Evolutionary conservation across 2,329 filamentous ascomycete genomes (phyloP), one percentile per base, ranked within the genome.

Genomic region (Aureobasidium sp.): DNA sequence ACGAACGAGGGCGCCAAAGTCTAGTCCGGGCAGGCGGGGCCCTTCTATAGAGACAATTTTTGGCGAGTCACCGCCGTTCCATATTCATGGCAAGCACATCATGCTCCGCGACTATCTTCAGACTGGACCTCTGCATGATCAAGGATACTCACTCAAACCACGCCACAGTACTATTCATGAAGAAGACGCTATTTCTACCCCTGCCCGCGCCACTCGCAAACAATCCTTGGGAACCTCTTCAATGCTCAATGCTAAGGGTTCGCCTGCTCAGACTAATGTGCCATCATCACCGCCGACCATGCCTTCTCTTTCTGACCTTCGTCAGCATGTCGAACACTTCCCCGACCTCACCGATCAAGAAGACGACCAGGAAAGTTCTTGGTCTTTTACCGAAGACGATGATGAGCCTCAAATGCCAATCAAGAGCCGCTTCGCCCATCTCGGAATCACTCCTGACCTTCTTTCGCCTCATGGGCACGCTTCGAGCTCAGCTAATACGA

Each of bases 1-100:
- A 60, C 83, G 85, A 50, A 90, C 86, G 14, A 76, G 79, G 56
- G 83, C 79, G 34, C 88, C 85, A 8, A 78, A 79, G 57, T 85
- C 83, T 57, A 76, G 79, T 51, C 80, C 83, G 56, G 79, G 81
- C 29, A 77, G 82, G 41, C 82, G 88, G 32, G 85, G 84, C 24
- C 85, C 86, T 14, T 72, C 76, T 44, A 81, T 90, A 45, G 86
- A 90, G 63, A 87, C 82, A 21, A 86, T 90, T 74, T 90, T 90
- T 67, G 86, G 90, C 68, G 86, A 90, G 61, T 88, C 85, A 7
- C 53, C 53, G 17, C 53, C 53, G n/a, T 38, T 35, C 8, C 45
- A 55, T 7, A 32, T 45, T n/a, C 53, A 51, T 45, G 45, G 48
- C 65, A 70, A 50, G 68, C 70, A 49, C 21, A 55, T 32, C 17